phyloP scores from a whole-genome alignment of 768 basidiomycete species.

The Suillus luteus region DNA sequence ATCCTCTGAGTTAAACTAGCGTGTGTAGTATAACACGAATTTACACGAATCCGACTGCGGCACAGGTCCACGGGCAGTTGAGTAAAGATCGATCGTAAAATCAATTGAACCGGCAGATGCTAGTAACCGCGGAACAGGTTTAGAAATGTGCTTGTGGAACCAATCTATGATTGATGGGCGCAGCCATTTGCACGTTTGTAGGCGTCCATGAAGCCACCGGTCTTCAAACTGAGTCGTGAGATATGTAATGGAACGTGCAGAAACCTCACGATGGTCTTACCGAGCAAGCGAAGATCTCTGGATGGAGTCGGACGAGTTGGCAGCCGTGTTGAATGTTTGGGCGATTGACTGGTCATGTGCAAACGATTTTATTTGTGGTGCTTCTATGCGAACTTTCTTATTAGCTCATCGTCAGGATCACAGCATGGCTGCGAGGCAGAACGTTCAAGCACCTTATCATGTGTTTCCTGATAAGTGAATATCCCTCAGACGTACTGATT shows the following conservation, averaged over 20 bases:
- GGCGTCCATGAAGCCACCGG: background rate
- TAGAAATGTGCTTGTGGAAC: background rate
- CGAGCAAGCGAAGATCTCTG: background rate
- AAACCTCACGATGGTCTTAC: background rate
- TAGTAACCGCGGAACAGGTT: background rate
- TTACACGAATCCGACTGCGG: background rate
- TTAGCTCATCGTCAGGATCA: background rate
- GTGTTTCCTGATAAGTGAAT: constrained; percentile 26
- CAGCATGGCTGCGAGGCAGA: background rate
- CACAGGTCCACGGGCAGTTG: background rate
- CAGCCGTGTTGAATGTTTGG: background rate
- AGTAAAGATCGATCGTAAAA: background rate
- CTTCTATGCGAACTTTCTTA: background rate
- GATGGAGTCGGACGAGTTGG: background rate
- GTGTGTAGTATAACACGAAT: background rate
- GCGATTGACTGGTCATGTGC: background rate
- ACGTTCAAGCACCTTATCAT: constrained; percentile 14
- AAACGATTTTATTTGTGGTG: background rate
- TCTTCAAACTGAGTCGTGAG: background rate
- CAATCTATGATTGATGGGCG: background rate
- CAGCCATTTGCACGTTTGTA: background rate
- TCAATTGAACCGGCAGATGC: background rate
- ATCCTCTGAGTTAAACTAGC: background rate
- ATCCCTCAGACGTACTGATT: constrained; percentile 49
- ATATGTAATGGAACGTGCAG: background rate